A percentile compares a stretch with the other conserved stretches of the same genome.
Conservation (phyloP, 495 filamentous ascomycete species). For the Neurospora sublineolata region DNA sequence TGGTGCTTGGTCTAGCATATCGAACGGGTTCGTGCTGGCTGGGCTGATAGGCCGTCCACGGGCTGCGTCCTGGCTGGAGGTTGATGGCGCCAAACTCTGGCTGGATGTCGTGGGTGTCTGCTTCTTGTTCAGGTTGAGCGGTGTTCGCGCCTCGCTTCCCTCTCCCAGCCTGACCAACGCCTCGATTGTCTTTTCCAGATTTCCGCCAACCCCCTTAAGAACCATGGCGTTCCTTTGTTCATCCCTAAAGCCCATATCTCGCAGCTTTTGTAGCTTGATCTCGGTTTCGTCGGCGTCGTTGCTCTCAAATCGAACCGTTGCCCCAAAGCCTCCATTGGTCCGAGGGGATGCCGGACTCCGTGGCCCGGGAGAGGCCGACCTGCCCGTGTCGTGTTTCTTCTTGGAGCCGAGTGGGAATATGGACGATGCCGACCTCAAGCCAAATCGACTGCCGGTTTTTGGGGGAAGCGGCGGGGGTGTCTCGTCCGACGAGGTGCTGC, state of each 20-base stretch:
- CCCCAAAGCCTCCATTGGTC: constrained; percentile 57
- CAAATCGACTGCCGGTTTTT: constrained; percentile 67
- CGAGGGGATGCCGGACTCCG: constrained; percentile 22
- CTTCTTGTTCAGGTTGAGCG: background rate
- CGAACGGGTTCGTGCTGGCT: constrained; percentile 59
- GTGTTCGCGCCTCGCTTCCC: constrained; percentile 9
- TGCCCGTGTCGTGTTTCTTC: constrained; percentile 15
- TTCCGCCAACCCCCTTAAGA: constrained; percentile 67
- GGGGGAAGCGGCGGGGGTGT: constrained; percentile 73
- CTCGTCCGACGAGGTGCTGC: constrained; percentile 38
- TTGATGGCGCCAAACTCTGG: constrained; percentile 33
- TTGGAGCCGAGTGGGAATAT: constrained; percentile 43
- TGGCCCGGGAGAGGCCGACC: constrained; percentile 16
- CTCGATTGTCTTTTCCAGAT: constrained; percentile 75
- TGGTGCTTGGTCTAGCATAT: constrained; percentile 32
- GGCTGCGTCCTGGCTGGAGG: constrained; percentile 16
- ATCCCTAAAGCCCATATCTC: constrained; percentile 89
- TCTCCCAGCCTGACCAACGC: constrained; percentile 72
- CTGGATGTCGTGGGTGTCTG: constrained; percentile 2
- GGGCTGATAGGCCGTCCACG: constrained; percentile 24
- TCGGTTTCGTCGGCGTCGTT: constrained; percentile 41
- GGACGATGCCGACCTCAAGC: constrained; percentile 65
- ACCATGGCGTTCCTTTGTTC: constrained; percentile 69
- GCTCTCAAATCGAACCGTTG: constrained; percentile 38
- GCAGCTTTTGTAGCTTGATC: constrained; percentile 62